Evolutionary conservation across 2,329 filamentous ascomycete genomes (phyloP).

Genomic region (Calonectria fujianensis): DNA sequence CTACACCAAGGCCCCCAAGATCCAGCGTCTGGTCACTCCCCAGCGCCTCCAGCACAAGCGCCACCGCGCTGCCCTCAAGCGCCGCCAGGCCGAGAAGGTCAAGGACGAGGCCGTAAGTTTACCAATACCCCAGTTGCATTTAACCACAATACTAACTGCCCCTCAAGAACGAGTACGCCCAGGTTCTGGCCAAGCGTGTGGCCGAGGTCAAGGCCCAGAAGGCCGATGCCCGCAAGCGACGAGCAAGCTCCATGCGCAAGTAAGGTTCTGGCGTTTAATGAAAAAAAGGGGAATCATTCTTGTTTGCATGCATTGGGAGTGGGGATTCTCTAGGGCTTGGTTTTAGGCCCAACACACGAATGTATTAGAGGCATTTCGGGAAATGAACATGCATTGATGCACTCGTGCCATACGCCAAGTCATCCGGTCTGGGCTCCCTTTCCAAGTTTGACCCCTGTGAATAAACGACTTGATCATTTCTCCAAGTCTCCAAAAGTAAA

Average conservation of each 20-base stretch:
- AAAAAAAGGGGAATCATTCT: constrained; percentile 61
- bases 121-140: rapidly evolving
- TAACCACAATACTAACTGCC: constrained; percentile 59
- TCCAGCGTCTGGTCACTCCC: constrained; percentile 99
- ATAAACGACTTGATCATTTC: constrained; percentile 9
- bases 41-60: constrained; percentile 99
- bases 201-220: constrained; percentile 96
- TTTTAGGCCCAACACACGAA: constrained; percentile 59
- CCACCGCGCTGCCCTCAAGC: constrained; percentile 98
- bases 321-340: constrained; percentile 59
- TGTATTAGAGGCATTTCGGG: constrained; percentile 63
- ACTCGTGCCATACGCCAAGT: constrained; percentile 51
- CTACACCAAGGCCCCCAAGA: constrained; percentile 99
- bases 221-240: constrained; percentile 95
- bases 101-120: constrained; percentile 97
- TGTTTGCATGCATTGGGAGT: constrained; percentile 66
- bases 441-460: constrained; percentile 20
- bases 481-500: not conserved
- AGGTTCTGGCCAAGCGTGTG: constrained; percentile 97
- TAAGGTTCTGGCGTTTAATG: constrained; percentile 71
- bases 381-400: constrained; percentile 60
- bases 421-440: constrained; percentile 28
- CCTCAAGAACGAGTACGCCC: constrained; percentile 94
- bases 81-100: constrained; percentile 95
- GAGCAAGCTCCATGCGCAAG: constrained; percentile 96